Conservation (phyloP, 352 stramenopile genomes). For the Pythium rhizo-oryzae region DNA sequence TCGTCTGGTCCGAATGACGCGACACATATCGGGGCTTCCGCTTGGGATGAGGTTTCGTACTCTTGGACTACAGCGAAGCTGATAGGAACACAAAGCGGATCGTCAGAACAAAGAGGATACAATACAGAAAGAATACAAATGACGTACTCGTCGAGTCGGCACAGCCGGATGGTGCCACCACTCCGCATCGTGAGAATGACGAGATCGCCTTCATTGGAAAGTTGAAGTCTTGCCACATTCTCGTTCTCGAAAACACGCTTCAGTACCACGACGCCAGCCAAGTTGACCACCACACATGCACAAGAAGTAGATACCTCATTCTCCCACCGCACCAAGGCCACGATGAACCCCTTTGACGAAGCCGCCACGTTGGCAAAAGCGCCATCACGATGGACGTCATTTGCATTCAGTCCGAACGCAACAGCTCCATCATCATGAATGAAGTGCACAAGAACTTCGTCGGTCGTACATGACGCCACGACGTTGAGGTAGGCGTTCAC, state of each 20-base stretch:
- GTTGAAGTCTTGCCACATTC: constrained; percentile 46
- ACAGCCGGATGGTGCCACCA: constrained; percentile 56
- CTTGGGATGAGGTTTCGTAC: constrained; percentile 40
- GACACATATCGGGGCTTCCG: constrained; percentile 54
- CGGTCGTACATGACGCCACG: constrained; percentile 62
- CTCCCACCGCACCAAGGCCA: constrained; percentile 31
- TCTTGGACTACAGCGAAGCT: constrained; percentile 57
- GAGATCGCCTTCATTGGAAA: constrained; percentile 74
- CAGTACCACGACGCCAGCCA: constrained; percentile 61
- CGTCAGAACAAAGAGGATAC: no score
- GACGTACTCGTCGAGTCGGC: constrained; percentile 79
- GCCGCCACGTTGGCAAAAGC: constrained; percentile 23
- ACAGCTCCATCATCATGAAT: constrained; percentile 74
- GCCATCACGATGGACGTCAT: constrained; percentile 9
- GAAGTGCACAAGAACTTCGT: constrained; percentile 65
- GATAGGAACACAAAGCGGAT: background rate
- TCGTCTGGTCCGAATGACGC: constrained; percentile 73
- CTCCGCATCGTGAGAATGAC: constrained; percentile 62
- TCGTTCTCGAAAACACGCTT: constrained; percentile 50
- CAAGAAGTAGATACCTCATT: constrained; percentile 30
- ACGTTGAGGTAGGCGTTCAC: constrained; percentile 69
- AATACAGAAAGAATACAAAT: background rate
- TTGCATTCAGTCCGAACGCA: constrained; percentile 43
- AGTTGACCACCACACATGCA: constrained; percentile 66
- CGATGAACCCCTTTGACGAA: constrained; percentile 67